Conservation (phyloP, 352 stramenopile genomes). For the Globisporangium lucens region DNA sequence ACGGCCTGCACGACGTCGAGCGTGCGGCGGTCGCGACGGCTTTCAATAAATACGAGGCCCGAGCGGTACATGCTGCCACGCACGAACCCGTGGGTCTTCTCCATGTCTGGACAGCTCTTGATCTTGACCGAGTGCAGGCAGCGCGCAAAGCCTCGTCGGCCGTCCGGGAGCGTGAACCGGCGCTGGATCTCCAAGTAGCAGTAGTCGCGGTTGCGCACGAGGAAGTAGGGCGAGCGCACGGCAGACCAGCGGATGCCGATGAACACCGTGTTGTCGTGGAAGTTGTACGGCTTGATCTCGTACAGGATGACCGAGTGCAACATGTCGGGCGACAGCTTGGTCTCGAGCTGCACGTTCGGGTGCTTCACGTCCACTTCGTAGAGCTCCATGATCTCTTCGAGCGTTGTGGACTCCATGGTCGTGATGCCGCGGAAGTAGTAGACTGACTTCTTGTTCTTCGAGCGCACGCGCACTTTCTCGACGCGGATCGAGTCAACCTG, state of each 20-base stretch:
- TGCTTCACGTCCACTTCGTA: constrained; percentile 73
- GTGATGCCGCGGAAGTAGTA: constrained; percentile 76
- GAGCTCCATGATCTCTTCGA: constrained; percentile 74
- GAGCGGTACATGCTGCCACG: constrained; percentile 82
- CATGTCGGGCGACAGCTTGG: constrained; percentile 68
- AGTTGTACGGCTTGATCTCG: constrained; percentile 61
- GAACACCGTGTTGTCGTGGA: constrained; percentile 51
- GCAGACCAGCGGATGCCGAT: constrained; percentile 79
- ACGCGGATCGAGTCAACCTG: constrained; percentile 67
- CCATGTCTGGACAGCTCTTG: constrained; percentile 78
- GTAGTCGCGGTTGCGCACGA: constrained; percentile 75
- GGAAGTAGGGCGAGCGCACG: constrained; percentile 63
- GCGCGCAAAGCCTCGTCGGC: constrained; percentile 56
- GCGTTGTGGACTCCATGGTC: constrained; percentile 43
- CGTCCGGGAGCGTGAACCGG: constrained; percentile 56
- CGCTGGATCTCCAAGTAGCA: constrained; percentile 79
- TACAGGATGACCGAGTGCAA: constrained; percentile 80
- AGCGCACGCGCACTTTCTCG: constrained; percentile 74
- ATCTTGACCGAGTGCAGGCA: constrained; percentile 87
- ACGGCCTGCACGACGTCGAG: constrained; percentile 78
- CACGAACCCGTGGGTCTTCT: constrained; percentile 75
- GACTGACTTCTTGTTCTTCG: constrained; percentile 52
- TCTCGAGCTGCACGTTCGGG: constrained; percentile 72
- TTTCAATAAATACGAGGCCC: constrained; percentile 76
- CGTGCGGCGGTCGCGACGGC: constrained; percentile 63